phyloP scores from a whole-genome alignment of 2,329 filamentous ascomycete genomes.

The Parastagonospora nodorum region DNA sequence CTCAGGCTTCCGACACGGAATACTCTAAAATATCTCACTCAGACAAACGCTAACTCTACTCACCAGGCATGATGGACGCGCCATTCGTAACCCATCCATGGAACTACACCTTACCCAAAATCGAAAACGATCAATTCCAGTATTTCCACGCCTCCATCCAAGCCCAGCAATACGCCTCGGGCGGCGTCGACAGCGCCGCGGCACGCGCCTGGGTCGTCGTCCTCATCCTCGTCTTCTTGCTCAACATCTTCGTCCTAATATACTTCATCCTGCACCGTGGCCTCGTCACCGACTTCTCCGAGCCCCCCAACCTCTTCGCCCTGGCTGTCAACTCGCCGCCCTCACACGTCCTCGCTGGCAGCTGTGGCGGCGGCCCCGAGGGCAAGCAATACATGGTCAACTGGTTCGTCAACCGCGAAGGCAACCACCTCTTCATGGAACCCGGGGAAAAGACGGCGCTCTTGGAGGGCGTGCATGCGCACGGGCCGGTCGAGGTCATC shows the following conservation, averaged over 20 bases:
- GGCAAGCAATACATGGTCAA: slow-evolving; percentile 54
- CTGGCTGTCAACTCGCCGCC: slow-evolving; percentile 70
- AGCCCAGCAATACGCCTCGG: slow-evolving; percentile 72
- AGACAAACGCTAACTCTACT: neutral
- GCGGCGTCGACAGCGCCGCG: slow-evolving; percentile 66
- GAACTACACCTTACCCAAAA: slow-evolving; percentile 42
- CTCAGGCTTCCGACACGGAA: too few species aligned
- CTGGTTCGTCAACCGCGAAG: slow-evolving; percentile 54
- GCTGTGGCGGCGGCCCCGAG: slow-evolving; percentile 61
- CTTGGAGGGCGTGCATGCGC: slow-evolving; percentile 12
- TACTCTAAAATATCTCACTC: too few species aligned
- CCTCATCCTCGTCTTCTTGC: slow-evolving; percentile 67
- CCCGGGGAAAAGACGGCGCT: slow-evolving; percentile 43
- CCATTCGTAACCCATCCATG: slow-evolving; percentile 56
- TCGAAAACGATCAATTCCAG: slow-evolving; percentile 58
- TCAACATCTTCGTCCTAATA: slow-evolving; percentile 68
- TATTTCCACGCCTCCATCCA: slow-evolving; percentile 67
- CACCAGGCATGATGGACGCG: slow-evolving; percentile 54
- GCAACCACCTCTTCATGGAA: slow-evolving; percentile 60
- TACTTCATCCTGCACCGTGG: slow-evolving; percentile 66
- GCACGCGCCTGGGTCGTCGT: slow-evolving; percentile 71
- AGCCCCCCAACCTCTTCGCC: slow-evolving; percentile 76
- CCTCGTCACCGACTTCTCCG: slow-evolving; percentile 77
- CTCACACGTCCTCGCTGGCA: slow-evolving; percentile 57
- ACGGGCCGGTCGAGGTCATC: slow-evolving; percentile 2